Conservation (phyloP, 2,329 filamentous ascomycete genomes). For the Alternaria sp. region DNA sequence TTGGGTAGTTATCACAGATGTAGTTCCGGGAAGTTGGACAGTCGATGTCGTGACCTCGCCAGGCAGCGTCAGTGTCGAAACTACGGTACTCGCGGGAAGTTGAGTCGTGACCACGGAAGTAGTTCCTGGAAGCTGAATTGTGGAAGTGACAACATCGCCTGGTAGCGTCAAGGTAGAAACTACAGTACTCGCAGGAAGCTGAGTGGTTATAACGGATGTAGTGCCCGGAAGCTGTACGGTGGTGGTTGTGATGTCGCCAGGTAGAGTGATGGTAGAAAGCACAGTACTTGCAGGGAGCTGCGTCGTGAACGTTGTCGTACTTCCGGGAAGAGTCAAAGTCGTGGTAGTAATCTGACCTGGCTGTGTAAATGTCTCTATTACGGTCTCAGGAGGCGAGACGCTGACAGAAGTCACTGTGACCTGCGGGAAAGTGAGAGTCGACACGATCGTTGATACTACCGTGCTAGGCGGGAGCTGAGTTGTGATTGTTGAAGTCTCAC, state of each 20-base stretch:
- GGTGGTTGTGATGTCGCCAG: conserved; percentile 13
- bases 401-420: conserved; percentile 15
- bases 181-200: conserved; percentile 6
- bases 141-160: conserved; percentile 27
- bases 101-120: conserved; percentile 11
- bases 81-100: conserved; percentile 14
- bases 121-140: conserved; percentile 2
- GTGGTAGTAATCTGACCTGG: conserved; percentile 16
- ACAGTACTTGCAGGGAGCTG: conserved; percentile 16
- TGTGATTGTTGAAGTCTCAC: conserved; percentile 22
- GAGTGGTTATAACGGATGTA: background rate
- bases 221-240: conserved; percentile 10
- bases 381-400: conserved; percentile 13
- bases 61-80: conserved; percentile 26
- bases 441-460: conserved; percentile 30
- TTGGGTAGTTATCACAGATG: conserved; percentile 11
- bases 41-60: conserved; percentile 29
- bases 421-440: conserved; percentile 25
- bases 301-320: conserved; percentile 10
- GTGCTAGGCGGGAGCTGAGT: conserved; percentile 27
- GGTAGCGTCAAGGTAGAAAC: conserved; percentile 26
- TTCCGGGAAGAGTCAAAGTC: conserved; percentile 13
- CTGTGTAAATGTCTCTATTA: conserved; percentile 15
- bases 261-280: conserved; percentile 25
- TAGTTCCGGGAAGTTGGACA: conserved; percentile 11